phyloP scores from a whole-genome alignment of 345 rosid genomes.

The Eucalyptus decipiens region DNA sequence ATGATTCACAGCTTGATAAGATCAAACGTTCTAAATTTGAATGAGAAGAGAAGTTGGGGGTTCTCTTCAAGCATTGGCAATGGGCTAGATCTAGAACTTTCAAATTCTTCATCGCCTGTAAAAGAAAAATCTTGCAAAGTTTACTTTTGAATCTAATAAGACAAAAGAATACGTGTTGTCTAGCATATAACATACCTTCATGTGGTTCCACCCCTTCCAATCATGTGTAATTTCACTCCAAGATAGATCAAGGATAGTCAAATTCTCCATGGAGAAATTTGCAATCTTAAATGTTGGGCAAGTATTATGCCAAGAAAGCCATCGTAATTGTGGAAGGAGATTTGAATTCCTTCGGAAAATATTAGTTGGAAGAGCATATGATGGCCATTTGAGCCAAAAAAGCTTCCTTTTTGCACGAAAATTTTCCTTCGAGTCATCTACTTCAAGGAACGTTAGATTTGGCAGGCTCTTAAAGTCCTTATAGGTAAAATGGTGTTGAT shows the following conservation, averaged over 20 bases:
- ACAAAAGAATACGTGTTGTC: neutral
- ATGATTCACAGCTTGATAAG: neutral
- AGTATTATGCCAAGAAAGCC: neutral
- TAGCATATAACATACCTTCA: neutral
- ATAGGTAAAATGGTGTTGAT: fast-evolving
- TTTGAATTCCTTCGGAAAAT: neutral
- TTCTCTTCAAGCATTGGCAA: neutral
- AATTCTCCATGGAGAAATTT: neutral
- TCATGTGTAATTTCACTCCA: neutral
- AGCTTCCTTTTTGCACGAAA: fast-evolving
- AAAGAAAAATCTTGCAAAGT: too few species aligned
- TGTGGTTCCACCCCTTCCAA: neutral
- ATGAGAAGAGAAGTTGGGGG: neutral
- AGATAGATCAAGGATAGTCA: neutral
- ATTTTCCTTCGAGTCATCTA: fast-evolving
- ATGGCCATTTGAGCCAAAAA: fast-evolving
- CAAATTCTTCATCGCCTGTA: neutral
- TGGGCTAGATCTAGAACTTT: neutral
- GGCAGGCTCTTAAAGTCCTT: neutral
- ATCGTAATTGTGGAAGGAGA: neutral
- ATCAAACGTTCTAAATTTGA: neutral
- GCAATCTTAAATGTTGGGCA: neutral
- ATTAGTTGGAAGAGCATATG: fast-evolving
- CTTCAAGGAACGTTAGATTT: neutral
- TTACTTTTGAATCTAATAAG: neutral